phyloP scores from a whole-genome alignment of 2,329 filamentous ascomycete genomes.

The Penicillium sp. region DNA sequence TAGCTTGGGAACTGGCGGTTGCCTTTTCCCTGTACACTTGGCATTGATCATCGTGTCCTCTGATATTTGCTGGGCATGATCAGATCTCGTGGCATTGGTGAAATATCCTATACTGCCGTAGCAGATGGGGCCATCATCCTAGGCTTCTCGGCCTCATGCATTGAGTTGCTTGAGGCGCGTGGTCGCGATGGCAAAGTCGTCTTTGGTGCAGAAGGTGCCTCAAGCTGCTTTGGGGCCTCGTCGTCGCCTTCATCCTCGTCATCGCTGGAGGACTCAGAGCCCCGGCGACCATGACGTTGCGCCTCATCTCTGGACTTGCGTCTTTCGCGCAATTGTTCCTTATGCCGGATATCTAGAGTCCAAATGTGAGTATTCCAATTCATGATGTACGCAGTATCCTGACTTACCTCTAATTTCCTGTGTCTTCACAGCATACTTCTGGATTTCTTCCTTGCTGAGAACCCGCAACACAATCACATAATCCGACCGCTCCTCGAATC shows the following conservation, averaged over 20 bases:
- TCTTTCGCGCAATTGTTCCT: constrained; percentile 36
- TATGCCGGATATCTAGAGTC: constrained; percentile 36
- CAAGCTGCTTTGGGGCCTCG: constrained; percentile 31
- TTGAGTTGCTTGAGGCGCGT: constrained; percentile 14
- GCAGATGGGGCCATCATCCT: constrained; percentile 6
- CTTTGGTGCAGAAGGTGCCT: constrained; percentile 28
- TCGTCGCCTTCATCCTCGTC: constrained; percentile 39
- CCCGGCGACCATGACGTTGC: constrained; percentile 36
- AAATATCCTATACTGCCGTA: constrained; percentile 10
- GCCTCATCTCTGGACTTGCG: constrained; percentile 46
- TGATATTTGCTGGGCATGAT: background rate
- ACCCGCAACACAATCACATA: constrained; percentile 92
- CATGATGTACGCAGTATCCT: background rate
- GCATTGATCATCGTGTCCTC: background rate
- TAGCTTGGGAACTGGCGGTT: background rate
- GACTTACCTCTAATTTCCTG: constrained; percentile 73
- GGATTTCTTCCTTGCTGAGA: constrained; percentile 83
- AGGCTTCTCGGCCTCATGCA: constrained; percentile 11
- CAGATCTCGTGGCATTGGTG: background rate
- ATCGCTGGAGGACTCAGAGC: constrained; percentile 36
- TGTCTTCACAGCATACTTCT: constrained; percentile 79
- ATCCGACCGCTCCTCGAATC: constrained; percentile 87
- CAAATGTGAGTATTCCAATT: constrained; percentile 14
- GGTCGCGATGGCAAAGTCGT: constrained; percentile 20
- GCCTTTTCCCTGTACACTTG: background rate